Evolutionary conservation across 169 alveolate species (phyloP).

Genomic region (Pseudocohnilembus persalinus): DNA sequence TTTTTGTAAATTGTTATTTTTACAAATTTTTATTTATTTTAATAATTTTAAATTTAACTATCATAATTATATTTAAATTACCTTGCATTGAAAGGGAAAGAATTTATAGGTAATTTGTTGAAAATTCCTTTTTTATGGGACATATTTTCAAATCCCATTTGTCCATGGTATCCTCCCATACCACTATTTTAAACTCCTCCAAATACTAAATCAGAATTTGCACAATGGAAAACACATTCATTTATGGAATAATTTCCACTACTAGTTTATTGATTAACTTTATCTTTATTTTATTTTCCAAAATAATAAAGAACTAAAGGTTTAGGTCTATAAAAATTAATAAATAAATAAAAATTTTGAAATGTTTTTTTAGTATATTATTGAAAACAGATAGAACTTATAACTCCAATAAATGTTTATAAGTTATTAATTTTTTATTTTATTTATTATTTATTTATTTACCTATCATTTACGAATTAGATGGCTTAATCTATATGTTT

Average conservation of each 20-base stretch:
- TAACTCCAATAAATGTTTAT: neutral
- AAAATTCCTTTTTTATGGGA: conserved; percentile 61
- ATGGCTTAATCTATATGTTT: conserved; percentile 71
- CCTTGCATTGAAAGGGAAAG: conserved; percentile 46
- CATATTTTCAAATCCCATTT: conserved; percentile 68
- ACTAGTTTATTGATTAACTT: conserved; percentile 58
- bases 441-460: too few relatives aligned
- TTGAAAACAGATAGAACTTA: too few relatives aligned
- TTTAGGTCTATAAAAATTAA: conserved; percentile 70
- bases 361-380: too few relatives aligned
- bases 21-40: too few relatives aligned
- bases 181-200: conserved; percentile 92
- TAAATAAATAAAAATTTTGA: too few relatives aligned
- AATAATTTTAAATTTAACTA: too few relatives aligned
- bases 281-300: conserved; percentile 59
- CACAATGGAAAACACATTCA: conserved; percentile 73
- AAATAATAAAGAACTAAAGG: conserved; percentile 86
- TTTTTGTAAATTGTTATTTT: too few relatives aligned
- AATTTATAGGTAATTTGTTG: conserved; percentile 30
- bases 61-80: neutral
- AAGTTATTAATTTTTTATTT: too few relatives aligned
- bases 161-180: conserved; percentile 76
- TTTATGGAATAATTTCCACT: conserved; percentile 76
- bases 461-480: conserved; percentile 62
- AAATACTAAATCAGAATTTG: conserved; percentile 78